A percentile compares a stretch with the other conserved stretches of the same genome.
phyloP scores from a whole-genome alignment of 306 rosid genomes.

The Castanea sativa region DNA sequence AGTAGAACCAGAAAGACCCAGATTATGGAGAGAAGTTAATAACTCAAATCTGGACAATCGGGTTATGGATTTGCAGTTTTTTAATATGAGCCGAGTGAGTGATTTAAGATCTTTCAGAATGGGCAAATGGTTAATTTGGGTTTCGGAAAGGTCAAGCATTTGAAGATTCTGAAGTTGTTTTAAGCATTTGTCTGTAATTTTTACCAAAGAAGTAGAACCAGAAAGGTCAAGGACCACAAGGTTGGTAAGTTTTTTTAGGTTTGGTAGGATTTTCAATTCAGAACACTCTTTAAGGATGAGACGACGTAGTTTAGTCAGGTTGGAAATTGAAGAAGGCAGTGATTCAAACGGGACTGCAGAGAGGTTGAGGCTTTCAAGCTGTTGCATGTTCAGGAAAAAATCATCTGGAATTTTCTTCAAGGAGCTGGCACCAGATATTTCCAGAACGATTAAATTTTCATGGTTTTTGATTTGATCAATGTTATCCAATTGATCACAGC shows the following conservation, averaged over 20 bases:
- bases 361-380: conserved; percentile 33
- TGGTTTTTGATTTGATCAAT: not conserved
- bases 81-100: conserved; percentile 18
- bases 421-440: conserved; percentile 34
- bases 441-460: conserved; percentile 13
- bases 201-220: conserved; percentile 24
- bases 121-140: conserved; percentile 24
- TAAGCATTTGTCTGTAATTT: conserved; percentile 11
- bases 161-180: conserved; percentile 4
- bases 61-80: conserved; percentile 6
- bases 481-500: conserved; percentile 22
- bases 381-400: not conserved
- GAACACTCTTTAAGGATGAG: conserved; percentile 26
- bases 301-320: conserved; percentile 17
- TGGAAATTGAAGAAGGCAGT: conserved; percentile 30
- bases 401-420: not conserved
- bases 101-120: conserved; percentile 1
- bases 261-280: conserved; percentile 12
- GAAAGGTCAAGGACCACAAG: conserved; percentile 38
- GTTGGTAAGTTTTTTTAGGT: not conserved
- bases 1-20: conserved; percentile 25
- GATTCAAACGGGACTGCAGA: conserved; percentile 15
- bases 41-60: conserved; percentile 14
- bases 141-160: conserved; percentile 27
- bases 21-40: conserved; percentile 17